These are phyloP conservation scores for Saccharomyces hybrid DNA, from an alignment of 1,139 yeast species.

Conservation along the genomic window DNA sequence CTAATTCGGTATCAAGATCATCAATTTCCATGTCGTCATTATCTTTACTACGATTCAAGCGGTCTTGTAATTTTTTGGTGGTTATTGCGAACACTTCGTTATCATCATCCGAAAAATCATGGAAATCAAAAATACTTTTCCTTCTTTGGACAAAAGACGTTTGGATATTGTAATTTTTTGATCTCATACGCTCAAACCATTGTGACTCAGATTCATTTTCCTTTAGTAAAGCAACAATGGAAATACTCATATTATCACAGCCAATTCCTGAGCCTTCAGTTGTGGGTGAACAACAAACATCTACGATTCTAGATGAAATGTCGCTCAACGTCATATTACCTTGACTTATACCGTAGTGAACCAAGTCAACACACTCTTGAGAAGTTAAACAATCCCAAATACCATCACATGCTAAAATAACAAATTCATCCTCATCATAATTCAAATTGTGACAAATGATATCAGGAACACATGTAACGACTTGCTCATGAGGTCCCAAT, in stretches of 20 bases:
- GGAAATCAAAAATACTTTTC: conserved; percentile 33
- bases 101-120: conserved; percentile 31
- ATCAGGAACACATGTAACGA: conserved; percentile 92
- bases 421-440: conserved; percentile 68
- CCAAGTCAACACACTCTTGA: conserved; percentile 89
- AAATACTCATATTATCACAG: conserved; percentile 95
- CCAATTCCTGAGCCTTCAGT: conserved; percentile 93
- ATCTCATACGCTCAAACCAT: conserved; percentile 73
- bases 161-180: conserved; percentile 41
- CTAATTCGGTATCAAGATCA: conserved; percentile 14
- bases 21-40: conserved; percentile 16
- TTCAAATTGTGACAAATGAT: conserved; percentile 69
- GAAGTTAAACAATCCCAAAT: conserved; percentile 97
- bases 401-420: conserved; percentile 94
- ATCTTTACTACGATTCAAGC: conserved; percentile 10
- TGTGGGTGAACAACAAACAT: conserved; percentile 92
- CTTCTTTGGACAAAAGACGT: conserved; percentile 40
- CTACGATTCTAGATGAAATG: conserved; percentile 86
- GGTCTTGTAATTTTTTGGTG: conserved; percentile 19
- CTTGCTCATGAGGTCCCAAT: conserved; percentile 91
- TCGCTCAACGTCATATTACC: conserved; percentile 51
- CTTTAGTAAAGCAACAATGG: conserved; percentile 79
- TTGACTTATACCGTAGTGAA: conserved; percentile 81
- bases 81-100: conserved; percentile 30
- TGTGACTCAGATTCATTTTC: conserved; percentile 65